Base-by-base conservation (phyloP, 495 filamentous ascomycete genomes). In the Articulospora tetracladia region DNA sequence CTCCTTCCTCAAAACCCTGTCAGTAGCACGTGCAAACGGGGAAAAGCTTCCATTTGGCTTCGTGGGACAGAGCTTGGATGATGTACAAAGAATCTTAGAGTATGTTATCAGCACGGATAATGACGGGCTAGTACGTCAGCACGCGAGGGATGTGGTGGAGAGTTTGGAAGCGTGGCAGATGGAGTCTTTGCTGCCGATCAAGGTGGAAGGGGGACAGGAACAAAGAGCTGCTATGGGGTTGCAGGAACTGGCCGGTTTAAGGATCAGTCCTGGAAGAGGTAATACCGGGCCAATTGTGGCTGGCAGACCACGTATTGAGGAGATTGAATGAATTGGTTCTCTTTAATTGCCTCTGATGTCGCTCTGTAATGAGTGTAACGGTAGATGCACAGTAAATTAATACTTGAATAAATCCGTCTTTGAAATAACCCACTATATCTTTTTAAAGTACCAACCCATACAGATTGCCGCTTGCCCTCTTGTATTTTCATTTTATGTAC, bases 41-140 rank as follows among this genome's bases (percentile, higher is more conserved):
- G 75, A 64, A 36, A 77, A 76, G 28, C 61, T 84, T 7, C 81
- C 81, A 3, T 86, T 90, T 63, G 82, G 84, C 1, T 81, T 93
- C 57, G 81, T 85, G 0, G 75, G 79, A 26, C 73, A 78, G 10
- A 85, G 82, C 61, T 77, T 87, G 25, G 80, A 83, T 13, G 80
- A 86, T 60, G 79, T 93, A 49, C 65, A 83, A 57, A 79, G 82
- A 32, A 81, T 86, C 25, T 66, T 96, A 53, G 71, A 71, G 36
- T 91, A 89, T 70, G 83, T 92, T 20, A 78, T 79, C 53, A 79
- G 74, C 49, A 84, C 81, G 39, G 92, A 95, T 67, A 79, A 74
- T 28, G 92, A 96, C 70, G 81, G 77, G 10, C 74, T 94, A 66
- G 89, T 92, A 13, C 80, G 81, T 59, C 83, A 86, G 51, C 89